These are phyloP conservation scores for Athelia psychrophila DNA, from an alignment of 1,284 basidiomycete genomes.

Conservation along the genomic window DNA sequence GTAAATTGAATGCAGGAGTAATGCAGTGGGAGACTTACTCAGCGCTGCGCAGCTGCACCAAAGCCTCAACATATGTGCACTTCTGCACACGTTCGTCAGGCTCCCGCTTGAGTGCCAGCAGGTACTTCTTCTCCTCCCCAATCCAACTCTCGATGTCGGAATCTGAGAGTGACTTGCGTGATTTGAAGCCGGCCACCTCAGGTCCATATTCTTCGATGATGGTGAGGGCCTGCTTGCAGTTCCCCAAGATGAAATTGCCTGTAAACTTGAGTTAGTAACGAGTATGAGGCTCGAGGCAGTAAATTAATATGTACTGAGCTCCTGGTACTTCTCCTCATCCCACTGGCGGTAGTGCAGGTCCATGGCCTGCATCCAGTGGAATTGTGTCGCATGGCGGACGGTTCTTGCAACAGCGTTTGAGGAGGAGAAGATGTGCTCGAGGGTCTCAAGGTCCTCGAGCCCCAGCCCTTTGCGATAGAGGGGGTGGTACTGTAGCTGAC, in stretches of 20 bases:
- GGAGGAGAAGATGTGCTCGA: conserved; percentile 22
- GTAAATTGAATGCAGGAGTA: neutral
- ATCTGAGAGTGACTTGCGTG: neutral
- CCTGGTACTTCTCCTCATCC: conserved; percentile 22
- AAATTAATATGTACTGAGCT: conserved; percentile 16
- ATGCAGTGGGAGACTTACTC: conserved; percentile 8
- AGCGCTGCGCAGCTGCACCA: conserved; percentile 6
- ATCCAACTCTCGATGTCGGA: conserved; percentile 10
- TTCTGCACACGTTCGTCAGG: conserved; percentile 7
- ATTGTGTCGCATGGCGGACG: conserved; percentile 20
- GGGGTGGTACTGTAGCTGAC: conserved; percentile 22
- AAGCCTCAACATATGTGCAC: conserved; percentile 15
- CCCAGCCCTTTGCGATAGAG: conserved; percentile 17
- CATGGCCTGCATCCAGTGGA: conserved; percentile 20
- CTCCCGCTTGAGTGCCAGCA: conserved; percentile 13
- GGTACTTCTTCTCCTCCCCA: conserved; percentile 11
- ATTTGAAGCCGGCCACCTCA: conserved; percentile 1
- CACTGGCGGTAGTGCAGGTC: conserved; percentile 21
- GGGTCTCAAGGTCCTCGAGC: conserved; percentile 24
- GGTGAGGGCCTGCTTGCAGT: conserved; percentile 15
- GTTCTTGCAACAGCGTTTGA: conserved; percentile 18
- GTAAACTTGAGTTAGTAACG: neutral
- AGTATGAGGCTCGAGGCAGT: neutral
- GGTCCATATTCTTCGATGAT: conserved; percentile 5
- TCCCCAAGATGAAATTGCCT: conserved; percentile 17